These are phyloP conservation scores for Colletotrichum shisoi DNA, from an alignment of 2,329 filamentous ascomycete species.

Conservation along the genomic window DNA sequence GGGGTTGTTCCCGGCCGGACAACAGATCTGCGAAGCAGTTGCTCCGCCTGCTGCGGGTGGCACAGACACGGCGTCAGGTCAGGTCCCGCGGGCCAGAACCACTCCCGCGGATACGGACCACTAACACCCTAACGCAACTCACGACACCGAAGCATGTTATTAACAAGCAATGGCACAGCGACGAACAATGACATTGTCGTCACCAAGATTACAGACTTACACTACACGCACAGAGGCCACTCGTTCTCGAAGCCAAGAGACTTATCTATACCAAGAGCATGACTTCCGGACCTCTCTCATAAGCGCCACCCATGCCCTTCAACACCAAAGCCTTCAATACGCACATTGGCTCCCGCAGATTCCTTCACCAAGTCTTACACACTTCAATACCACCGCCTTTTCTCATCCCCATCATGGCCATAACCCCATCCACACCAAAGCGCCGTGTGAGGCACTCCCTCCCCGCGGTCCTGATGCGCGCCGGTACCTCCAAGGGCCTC, in stretches of 20 bases:
- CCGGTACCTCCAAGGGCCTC: slow-evolving; percentile 69
- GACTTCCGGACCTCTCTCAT: not conserved
- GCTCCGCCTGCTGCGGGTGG: not conserved
- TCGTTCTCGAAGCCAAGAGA: too few species aligned
- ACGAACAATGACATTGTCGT: not conserved
- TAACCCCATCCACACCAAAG: slow-evolving; percentile 12
- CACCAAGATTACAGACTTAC: not conserved
- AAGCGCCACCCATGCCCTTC: slow-evolving; percentile 8
- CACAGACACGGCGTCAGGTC: not conserved
- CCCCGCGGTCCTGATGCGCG: slow-evolving; percentile 67
- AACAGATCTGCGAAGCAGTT: not conserved
- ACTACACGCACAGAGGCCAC: too few species aligned
- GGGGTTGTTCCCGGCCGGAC: not conserved
- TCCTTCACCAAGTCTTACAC: slow-evolving; percentile 16
- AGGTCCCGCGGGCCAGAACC: slow-evolving; percentile 11
- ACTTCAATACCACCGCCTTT: not conserved
- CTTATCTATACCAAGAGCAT: not conserved
- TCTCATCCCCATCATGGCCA: slow-evolving; percentile 20
- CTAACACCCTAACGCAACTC: not conserved
- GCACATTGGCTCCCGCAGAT: not conserved
- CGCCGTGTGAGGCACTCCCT: slow-evolving; percentile 44
- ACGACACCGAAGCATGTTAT: not conserved
- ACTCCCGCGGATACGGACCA: slow-evolving; percentile 21
- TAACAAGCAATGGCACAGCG: not conserved
- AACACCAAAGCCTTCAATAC: not conserved